phyloP scores from a whole-genome alignment of 2,329 filamentous ascomycete genomes.

The Phialophora expanda region DNA sequence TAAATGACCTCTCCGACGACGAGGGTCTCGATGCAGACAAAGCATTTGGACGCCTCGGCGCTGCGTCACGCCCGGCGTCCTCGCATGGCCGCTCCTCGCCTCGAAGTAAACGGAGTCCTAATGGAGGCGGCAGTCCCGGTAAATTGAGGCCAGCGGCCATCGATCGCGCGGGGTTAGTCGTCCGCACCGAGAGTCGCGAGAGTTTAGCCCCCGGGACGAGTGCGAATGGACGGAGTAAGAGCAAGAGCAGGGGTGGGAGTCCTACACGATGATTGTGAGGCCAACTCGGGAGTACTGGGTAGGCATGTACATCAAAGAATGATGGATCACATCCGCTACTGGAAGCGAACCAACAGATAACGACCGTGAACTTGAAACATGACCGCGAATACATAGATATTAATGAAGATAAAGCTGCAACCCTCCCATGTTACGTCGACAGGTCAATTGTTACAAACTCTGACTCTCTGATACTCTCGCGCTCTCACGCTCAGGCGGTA shows the following conservation, averaged over 20 bases:
- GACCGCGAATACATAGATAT: too few species aligned
- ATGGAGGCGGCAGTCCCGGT: slow-evolving; percentile 38
- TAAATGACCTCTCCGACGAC: slow-evolving; percentile 64
- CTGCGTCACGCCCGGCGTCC: slow-evolving; percentile 56
- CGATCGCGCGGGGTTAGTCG: slow-evolving; percentile 72
- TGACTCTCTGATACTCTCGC: too few species aligned
- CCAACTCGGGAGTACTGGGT: too few species aligned
- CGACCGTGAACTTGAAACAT: too few species aligned
- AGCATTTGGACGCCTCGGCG: slow-evolving; percentile 49
- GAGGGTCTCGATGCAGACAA: slow-evolving; percentile 44
- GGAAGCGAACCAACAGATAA: too few species aligned
- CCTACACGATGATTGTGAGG: slow-evolving; percentile 17
- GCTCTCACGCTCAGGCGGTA: too few species aligned
- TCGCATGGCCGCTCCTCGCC: slow-evolving; percentile 71
- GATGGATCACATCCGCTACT: too few species aligned
- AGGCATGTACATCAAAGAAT: background rate
- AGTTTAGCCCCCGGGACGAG: slow-evolving; percentile 56
- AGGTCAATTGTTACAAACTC: too few species aligned
- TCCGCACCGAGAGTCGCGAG: slow-evolving; percentile 86
- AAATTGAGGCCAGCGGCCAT: slow-evolving; percentile 48
- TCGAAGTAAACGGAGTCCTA: slow-evolving; percentile 53
- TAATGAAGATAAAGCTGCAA: too few species aligned
- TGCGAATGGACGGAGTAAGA: slow-evolving; percentile 25
- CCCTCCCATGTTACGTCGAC: too few species aligned
- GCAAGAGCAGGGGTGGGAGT: slow-evolving; percentile 29